Evolutionary conservation across 495 filamentous ascomycete genomes (phyloP).

Genomic region (Hyaloscypha bicolor): DNA sequence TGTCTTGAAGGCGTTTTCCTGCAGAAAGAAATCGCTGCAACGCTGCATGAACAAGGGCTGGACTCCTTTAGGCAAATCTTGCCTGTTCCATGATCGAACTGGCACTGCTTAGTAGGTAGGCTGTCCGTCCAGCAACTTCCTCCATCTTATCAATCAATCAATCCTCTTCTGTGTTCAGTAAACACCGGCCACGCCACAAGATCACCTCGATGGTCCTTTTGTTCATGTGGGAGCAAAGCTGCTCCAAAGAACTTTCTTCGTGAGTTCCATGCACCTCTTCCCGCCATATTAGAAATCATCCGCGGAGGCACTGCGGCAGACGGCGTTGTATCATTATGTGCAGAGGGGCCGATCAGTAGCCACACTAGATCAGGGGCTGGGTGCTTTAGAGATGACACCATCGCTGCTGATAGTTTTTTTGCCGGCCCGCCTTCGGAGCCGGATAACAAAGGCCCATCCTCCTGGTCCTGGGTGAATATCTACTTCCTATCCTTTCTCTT

Average conservation of each 20-base stretch:
- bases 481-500: conserved; percentile 9
- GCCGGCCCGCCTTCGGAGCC: not conserved
- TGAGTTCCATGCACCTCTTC: not conserved
- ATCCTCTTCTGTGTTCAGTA: not conserved
- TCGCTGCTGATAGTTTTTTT: not conserved
- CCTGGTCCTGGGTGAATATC: not conserved
- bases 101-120: not conserved
- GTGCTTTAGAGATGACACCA: not conserved
- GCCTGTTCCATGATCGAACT: not conserved
- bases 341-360: not conserved
- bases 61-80: not conserved
- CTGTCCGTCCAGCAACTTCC: not conserved
- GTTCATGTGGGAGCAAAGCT: not conserved
- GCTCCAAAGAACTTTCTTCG: not conserved
- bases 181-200: not conserved
- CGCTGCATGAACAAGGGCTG: not conserved
- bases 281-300: not conserved
- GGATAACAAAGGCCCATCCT: conserved; percentile 4
- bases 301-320: not conserved
- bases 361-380: not conserved
- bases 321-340: not conserved
- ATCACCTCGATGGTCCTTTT: not conserved
- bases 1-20: not conserved
- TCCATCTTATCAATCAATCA: not conserved
- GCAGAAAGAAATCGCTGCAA: not conserved